Base-by-base conservation (phyloP, 768 basidiomycete species). In the Leccinum rimulosum region DNA sequence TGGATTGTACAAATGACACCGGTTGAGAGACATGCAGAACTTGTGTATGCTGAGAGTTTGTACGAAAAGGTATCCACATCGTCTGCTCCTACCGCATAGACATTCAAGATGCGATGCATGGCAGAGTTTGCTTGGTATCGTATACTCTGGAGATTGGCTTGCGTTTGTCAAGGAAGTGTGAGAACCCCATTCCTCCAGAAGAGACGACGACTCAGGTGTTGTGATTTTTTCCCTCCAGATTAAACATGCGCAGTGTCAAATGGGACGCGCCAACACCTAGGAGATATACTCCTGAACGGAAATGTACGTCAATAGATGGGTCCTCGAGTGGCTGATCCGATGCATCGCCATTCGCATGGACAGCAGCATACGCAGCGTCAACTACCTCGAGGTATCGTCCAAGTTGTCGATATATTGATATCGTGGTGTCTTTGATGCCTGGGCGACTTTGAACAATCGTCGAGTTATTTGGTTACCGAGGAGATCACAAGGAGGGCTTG, bases 141-240 rank as follows among this genome's bases (percentile, higher is more conserved):
- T 96, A 28, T 92, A 93, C 67, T 90, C 89, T 0, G 92, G 92
- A 3, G 93, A 95, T 68, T 96, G 94, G 95, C 79, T 97, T 33
- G 89, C 91, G 5, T 91, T 96, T 71, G 84, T 97, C 73, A 91
- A 91, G 69, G 95, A 96, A 76, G 86, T 91, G 92, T 94, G 66
- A 69, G 91, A 81, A 6, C 57, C 52, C 54, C 54, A 30, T 60
- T 50, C 45, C 55, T 40, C 40, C 40, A 10, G 25, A 36, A 31
- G 28, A 54, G n/a, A 54, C 50, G 45, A 45, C 3, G 17, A 31
- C 48, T 54, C 28, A 40, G 25, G 33, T 25, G 5, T 28, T 33
- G 17, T 30, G 36, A 22, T 9, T n/a, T 35, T 55, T 14, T 28
- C n/a, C 27, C 31, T 54, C 28, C 67, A 96, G 94, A 3, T 79